Percentiles rank a stretch among this genome's conserved stretches.
phyloP scores from a whole-genome alignment of 129 eudicot species.

The Arctium minus region DNA sequence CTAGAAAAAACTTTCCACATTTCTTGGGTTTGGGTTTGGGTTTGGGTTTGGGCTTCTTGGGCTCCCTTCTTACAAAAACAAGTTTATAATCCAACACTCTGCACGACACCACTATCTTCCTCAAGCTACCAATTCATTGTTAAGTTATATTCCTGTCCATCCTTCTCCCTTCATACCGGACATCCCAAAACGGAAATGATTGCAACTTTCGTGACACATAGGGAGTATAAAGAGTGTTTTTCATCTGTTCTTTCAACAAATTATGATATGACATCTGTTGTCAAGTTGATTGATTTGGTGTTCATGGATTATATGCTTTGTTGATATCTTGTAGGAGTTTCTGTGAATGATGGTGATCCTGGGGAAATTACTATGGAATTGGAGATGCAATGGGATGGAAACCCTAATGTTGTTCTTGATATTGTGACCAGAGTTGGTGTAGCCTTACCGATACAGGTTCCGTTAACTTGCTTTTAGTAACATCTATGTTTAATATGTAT shows the following conservation, averaged over 20 bases:
- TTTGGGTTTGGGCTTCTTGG: too few relatives aligned
- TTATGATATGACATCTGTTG: neutral
- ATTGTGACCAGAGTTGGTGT: constrained; percentile 76
- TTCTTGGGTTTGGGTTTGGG: too few relatives aligned
- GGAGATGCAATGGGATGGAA: constrained; percentile 98
- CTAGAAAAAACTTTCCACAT: too few relatives aligned
- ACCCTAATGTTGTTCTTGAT: constrained; percentile 76
- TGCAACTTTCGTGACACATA: neutral
- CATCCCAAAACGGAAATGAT: too few relatives aligned
- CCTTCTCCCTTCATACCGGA: too few relatives aligned
- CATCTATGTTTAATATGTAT: neutral
- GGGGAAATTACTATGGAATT: constrained; percentile 72
- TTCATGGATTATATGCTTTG: neutral
- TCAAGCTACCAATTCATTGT: too few relatives aligned
- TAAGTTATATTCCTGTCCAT: too few relatives aligned
- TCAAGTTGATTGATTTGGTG: constrained; percentile 7
- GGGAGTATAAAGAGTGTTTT: neutral
- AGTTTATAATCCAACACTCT: too few relatives aligned
- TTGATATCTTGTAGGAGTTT: constrained; percentile 49
- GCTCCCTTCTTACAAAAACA: too few relatives aligned
- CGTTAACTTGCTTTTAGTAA: neutral
- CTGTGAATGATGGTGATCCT: constrained; percentile 54
- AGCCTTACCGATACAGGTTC: constrained; percentile 83
- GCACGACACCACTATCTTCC: too few relatives aligned
- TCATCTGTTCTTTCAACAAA: neutral